Evolutionary conservation across 2,329 filamentous ascomycete species (phyloP), one percentile per base, ranked within the genome.

Genomic region (Xylariaceae sp.): DNA sequence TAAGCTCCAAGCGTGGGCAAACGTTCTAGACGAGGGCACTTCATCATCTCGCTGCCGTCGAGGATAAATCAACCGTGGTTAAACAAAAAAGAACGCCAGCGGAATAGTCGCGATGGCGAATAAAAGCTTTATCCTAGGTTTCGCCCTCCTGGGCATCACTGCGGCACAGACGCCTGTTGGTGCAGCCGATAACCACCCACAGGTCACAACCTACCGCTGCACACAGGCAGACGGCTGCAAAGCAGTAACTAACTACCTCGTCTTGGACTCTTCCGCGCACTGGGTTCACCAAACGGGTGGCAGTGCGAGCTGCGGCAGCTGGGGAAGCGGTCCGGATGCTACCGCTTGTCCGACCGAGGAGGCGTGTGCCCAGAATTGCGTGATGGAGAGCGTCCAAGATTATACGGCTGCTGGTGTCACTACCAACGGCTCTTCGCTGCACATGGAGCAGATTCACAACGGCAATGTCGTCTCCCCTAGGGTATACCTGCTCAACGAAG

Each of bases 401-500:
- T 82, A 83, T 60, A 62, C 62, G 23, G 63, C 58, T 27, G 58
- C 67, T 13, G 70, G 70, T n/a, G 62, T 72, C 35, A 63, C 59
- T 37, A 71, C 70, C 1, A 56, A 64, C 36, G 64, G 59, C n/a
- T 56, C 58, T 27, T 51, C 59, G 18, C 50, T 72, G 2, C 79
- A 76, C 63, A 67, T 85, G 61, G 61, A 68, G 43, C 61, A 68
- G 42, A 66, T 70, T 27, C 62, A 70, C 36, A 59, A 66, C 59
- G 65, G 62, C 27, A 65, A 58, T 21, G 64, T 66, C 21, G 67
- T 68, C 26, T 68, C 67, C 3, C 69, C 81, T 6, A 77, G 84
- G 55, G 70, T 85, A 48, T 87, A 86, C 68, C 74, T 87, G 50
- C 77, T 87, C 65, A 77, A 78, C 61, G 70, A 55, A 60, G 73